Evolutionary conservation across 2,329 filamentous ascomycete species (phyloP).

Genomic region (Apiospora pterosperma): DNA sequence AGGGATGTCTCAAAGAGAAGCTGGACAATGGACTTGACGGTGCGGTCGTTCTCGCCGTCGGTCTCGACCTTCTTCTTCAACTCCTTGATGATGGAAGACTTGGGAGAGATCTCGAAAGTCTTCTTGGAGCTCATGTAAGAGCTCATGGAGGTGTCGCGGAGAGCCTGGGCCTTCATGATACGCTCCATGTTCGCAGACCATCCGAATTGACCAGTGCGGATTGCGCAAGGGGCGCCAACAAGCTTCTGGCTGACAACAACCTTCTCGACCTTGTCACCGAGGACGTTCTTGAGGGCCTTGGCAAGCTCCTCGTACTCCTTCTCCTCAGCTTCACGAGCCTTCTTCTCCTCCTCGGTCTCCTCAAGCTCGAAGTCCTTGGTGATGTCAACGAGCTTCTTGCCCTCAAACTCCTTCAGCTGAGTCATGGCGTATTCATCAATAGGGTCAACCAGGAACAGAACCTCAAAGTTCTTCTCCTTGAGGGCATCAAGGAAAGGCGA

Average conservation of each 20-base stretch:
- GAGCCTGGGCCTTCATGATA: slow-evolving; percentile 99
- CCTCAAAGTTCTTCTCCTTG: slow-evolving; percentile 99
- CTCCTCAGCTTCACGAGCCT: slow-evolving; percentile 88
- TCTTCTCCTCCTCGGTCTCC: slow-evolving; percentile 99
- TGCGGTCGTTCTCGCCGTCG: slow-evolving; percentile 97
- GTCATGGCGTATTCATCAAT: slow-evolving; percentile 99
- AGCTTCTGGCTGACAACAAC: slow-evolving; percentile 99
- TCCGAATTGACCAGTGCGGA: slow-evolving; percentile 98
- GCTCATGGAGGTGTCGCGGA: slow-evolving; percentile 99
- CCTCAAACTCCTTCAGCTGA: slow-evolving; percentile 99
- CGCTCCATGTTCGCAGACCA: slow-evolving; percentile 99
- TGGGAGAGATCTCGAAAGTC: slow-evolving; percentile 99
- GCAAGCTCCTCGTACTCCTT: slow-evolving; percentile 95
- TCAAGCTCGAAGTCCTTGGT: slow-evolving; percentile 99
- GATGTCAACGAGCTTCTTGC: slow-evolving; percentile 99
- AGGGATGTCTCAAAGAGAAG: slow-evolving; percentile 98
- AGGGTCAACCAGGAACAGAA: slow-evolving; percentile 98
- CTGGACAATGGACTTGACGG: slow-evolving; percentile 98
- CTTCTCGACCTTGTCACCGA: slow-evolving; percentile 99
- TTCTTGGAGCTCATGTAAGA: slow-evolving; percentile 99
- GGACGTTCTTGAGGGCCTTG: slow-evolving; percentile 98
- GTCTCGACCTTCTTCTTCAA: slow-evolving; percentile 98
- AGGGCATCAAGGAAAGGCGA: slow-evolving; percentile 98
- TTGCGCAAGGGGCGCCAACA: slow-evolving; percentile 88
- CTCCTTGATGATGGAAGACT: slow-evolving; percentile 96